Conservation (phyloP, 1,139 yeast genomes). For the Magnusiomyces tetraspermus region DNA sequence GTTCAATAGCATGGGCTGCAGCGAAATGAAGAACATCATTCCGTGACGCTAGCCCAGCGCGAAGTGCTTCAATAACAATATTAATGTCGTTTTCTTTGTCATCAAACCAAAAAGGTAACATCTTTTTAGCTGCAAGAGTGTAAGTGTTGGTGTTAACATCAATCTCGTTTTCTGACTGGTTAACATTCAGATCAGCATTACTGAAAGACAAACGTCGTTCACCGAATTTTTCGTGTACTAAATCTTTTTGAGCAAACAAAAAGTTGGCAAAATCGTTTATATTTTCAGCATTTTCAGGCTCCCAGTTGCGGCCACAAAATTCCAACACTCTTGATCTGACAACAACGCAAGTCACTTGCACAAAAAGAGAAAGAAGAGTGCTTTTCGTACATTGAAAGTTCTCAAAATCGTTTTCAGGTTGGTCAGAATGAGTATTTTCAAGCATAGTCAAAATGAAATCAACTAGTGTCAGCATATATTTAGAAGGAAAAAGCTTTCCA, state of each 20-base stretch:
- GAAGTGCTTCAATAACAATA: not conserved
- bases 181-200: not conserved
- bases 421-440: not conserved
- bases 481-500: not conserved
- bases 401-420: no score
- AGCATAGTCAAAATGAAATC: not conserved
- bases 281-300: not conserved
- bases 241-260: not conserved
- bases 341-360: not conserved
- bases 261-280: not conserved
- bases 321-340: not conserved
- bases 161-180: not conserved
- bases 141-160: not conserved
- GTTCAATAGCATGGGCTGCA: not conserved
- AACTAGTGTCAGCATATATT: not conserved
- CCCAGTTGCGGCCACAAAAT: not conserved
- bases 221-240: not conserved
- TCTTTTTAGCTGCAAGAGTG: not conserved
- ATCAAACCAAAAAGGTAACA: not conserved
- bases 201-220: not conserved
- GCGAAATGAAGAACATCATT: not conserved
- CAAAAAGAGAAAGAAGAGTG: not conserved
- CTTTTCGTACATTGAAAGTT: not conserved
- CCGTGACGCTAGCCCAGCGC: not conserved
- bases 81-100: not conserved